A percentile compares a stretch with the other conserved stretches of the same genome.
These are phyloP conservation scores for Volvox reticuliferus DNA, from an alignment of 139 green algal species.

Conservation along the genomic window DNA sequence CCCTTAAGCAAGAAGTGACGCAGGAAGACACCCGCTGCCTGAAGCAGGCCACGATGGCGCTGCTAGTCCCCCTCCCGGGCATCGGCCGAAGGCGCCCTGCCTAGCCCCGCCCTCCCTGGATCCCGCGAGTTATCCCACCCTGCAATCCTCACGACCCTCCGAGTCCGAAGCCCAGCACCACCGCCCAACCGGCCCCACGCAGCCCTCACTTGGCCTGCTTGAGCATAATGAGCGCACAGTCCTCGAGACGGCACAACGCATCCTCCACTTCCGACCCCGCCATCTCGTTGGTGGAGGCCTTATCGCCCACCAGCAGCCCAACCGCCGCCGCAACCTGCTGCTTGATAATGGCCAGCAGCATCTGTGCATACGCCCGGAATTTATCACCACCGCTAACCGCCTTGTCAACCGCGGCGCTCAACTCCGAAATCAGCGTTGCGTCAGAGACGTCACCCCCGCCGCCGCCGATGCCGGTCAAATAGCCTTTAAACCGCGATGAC, in stretches of 20 bases:
- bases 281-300: background rate
- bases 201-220: slow-evolving; percentile 17
- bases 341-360: slow-evolving; percentile 60
- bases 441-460: slow-evolving; percentile 6
- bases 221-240: slow-evolving; percentile 55
- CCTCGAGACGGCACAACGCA: slow-evolving; percentile 55
- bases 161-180: background rate
- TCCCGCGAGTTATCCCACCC: background rate
- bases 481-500: background rate
- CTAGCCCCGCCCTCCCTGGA: background rate
- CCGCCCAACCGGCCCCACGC: background rate
- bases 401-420: slow-evolving; percentile 8
- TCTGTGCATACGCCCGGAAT: slow-evolving; percentile 56
- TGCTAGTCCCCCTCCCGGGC: background rate
- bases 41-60: no score
- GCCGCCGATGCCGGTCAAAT: background rate
- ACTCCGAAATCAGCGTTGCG: slow-evolving; percentile 21
- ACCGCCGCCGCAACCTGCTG: slow-evolving; percentile 22
- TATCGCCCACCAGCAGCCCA: background rate
- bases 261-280: slow-evolving; percentile 50
- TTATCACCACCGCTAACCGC: slow-evolving; percentile 50
- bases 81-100: background rate
- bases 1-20: no score
- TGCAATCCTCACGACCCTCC: background rate
- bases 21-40: no score